Evolutionary conservation across 2,329 filamentous ascomycete species (phyloP).

Genomic region (Botrytis squamosa): DNA sequence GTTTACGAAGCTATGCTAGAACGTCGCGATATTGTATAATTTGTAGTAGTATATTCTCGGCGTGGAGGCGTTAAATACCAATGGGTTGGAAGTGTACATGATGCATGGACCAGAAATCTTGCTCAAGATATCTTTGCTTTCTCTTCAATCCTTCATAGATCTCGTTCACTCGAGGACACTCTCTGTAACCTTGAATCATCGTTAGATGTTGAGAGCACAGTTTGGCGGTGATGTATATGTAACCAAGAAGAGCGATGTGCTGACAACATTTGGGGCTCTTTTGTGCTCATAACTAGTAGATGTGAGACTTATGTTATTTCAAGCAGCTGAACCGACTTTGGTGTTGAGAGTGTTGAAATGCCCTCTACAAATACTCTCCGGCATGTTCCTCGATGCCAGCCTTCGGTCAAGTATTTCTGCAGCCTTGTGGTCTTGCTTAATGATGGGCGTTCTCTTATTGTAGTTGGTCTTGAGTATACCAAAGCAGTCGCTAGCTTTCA

Average conservation of each 20-base stretch:
- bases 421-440: neutral
- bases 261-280: neutral
- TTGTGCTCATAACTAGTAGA: neutral
- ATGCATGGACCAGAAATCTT: constrained; percentile 12
- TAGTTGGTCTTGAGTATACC: neutral
- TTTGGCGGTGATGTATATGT: neutral
- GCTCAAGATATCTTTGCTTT: neutral
- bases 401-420: neutral
- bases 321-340: neutral
- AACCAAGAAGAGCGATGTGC: neutral
- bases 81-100: constrained; percentile 4
- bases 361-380: neutral
- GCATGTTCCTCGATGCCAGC: neutral
- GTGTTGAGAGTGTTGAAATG: neutral
- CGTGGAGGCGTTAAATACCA: constrained; percentile 19
- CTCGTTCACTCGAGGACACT: neutral
- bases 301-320: neutral
- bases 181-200: neutral
- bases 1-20: neutral
- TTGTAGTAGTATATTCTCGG: constrained; percentile 15
- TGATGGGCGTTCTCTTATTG: neutral
- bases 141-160: neutral
- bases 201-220: neutral
- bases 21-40: neutral
- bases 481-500: constrained; percentile 25